These are phyloP conservation scores for Straminergon stramineum DNA, from an alignment of 225 moss, liverwort and hornwort genomes.

Conservation along the genomic window DNA sequence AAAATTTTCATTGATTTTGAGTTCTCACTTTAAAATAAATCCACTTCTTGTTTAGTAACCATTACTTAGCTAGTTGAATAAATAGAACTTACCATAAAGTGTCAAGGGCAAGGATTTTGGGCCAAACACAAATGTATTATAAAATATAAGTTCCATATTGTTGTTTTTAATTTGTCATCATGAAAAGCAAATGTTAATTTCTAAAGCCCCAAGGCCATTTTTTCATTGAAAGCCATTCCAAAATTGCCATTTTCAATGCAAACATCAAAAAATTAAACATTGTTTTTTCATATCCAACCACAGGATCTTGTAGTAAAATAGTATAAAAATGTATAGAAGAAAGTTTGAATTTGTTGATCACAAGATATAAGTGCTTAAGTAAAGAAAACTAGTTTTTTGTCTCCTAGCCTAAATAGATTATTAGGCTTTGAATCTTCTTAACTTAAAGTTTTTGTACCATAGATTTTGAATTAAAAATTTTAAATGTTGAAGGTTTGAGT, in stretches of 20 bases:
- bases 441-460: background rate
- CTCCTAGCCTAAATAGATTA: background rate
- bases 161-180: background rate
- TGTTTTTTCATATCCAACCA: background rate
- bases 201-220: background rate
- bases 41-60: background rate
- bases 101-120: too few relatives aligned
- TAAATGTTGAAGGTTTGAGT: too few relatives aligned
- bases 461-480: background rate
- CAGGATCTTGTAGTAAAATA: background rate
- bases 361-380: background rate
- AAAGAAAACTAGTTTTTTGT: background rate
- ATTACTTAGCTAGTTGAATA: background rate
- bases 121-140: background rate
- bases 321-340: background rate
- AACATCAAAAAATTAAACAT: too few relatives aligned
- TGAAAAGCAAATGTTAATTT: too few relatives aligned
- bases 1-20: background rate
- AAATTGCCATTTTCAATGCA: background rate
- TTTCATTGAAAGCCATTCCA: background rate
- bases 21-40: background rate
- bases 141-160: background rate
- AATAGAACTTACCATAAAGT: too few relatives aligned
- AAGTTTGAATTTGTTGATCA: background rate
- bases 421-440: background rate